A percentile compares a stretch with the other conserved stretches of the same genome.
Conservation (phyloP, 2,329 filamentous ascomycete genomes). For the Aspergillus caelatus region DNA sequence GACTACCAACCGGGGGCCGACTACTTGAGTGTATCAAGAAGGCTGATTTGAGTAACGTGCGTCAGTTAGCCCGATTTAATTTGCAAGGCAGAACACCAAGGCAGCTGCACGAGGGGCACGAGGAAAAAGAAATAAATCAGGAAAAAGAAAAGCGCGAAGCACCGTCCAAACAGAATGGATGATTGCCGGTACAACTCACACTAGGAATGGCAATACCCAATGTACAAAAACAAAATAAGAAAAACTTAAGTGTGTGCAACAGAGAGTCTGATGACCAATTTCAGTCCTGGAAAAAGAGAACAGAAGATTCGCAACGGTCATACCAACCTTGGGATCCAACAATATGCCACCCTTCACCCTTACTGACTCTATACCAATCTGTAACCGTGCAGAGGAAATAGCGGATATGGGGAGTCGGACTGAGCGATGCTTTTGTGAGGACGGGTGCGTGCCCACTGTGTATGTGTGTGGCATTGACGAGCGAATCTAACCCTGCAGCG, state of each 20-base stretch:
- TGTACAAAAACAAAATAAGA: not conserved
- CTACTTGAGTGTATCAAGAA: constrained; percentile 14
- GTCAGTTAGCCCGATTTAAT: constrained; percentile 16
- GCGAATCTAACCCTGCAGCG: constrained; percentile 17
- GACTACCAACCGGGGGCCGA: not conserved
- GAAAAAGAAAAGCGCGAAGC: constrained; percentile 9
- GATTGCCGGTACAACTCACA: constrained; percentile 13
- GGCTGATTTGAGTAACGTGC: constrained; percentile 15
- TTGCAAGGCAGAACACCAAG: constrained; percentile 15
- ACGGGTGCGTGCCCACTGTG: constrained; percentile 22
- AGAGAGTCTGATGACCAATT: constrained; percentile 17
- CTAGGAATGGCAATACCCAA: constrained; percentile 3
- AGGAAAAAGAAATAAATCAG: constrained; percentile 12
- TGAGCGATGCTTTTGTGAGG: constrained; percentile 29
- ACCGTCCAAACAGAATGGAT: constrained; percentile 11
- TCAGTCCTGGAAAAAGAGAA: constrained; percentile 11
- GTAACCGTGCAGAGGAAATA: constrained; percentile 21
- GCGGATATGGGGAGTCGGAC: constrained; percentile 33
- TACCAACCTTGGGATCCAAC: constrained; percentile 11
- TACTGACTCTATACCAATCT: constrained; percentile 21
- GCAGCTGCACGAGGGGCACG: constrained; percentile 15
- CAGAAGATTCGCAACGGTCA: constrained; percentile 3
- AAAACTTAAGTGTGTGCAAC: constrained; percentile 5
- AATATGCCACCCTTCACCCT: constrained; percentile 11
- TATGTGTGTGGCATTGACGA: constrained; percentile 26